phyloP scores from a whole-genome alignment of 2,329 filamentous ascomycete genomes.

The Hymenoscyphus albidus region DNA sequence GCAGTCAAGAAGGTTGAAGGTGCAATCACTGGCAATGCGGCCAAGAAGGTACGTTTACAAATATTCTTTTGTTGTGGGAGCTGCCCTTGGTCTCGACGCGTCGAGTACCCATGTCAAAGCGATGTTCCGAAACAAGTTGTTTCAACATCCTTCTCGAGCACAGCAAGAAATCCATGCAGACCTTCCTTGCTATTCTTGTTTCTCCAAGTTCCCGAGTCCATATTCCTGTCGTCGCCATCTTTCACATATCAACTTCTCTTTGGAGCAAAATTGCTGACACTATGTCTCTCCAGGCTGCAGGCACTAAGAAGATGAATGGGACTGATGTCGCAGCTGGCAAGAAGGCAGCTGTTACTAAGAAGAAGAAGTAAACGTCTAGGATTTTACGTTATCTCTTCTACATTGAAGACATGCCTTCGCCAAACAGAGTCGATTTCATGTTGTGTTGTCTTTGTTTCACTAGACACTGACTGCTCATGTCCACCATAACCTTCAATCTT shows the following conservation, averaged over 20 bases:
- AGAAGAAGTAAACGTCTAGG: slow-evolving; percentile 22
- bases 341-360: slow-evolving; percentile 23
- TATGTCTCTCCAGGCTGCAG: slow-evolving; percentile 30
- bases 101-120: slow-evolving; percentile 23
- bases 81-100: slow-evolving; percentile 22
- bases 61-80: slow-evolving; percentile 23
- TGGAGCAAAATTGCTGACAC: background rate
- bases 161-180: background rate
- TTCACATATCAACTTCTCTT: background rate
- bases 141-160: background rate
- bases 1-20: slow-evolving; percentile 34
- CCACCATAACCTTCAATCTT: no score
- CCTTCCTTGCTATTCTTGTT: background rate
- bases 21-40: slow-evolving; percentile 35
- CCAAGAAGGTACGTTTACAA: slow-evolving; percentile 36
- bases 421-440: background rate
- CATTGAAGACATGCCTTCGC: slow-evolving; percentile 15
- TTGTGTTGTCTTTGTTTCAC: no score
- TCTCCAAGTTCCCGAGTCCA: background rate
- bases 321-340: slow-evolving; percentile 30
- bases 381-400: background rate
- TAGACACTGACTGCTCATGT: no score
- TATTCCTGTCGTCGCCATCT: background rate
- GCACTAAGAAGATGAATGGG: slow-evolving; percentile 38
- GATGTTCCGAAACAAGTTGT: slow-evolving; percentile 15